phyloP scores from a whole-genome alignment of 2,329 filamentous ascomycete genomes.

The Macrophomina pseudophaseolina region DNA sequence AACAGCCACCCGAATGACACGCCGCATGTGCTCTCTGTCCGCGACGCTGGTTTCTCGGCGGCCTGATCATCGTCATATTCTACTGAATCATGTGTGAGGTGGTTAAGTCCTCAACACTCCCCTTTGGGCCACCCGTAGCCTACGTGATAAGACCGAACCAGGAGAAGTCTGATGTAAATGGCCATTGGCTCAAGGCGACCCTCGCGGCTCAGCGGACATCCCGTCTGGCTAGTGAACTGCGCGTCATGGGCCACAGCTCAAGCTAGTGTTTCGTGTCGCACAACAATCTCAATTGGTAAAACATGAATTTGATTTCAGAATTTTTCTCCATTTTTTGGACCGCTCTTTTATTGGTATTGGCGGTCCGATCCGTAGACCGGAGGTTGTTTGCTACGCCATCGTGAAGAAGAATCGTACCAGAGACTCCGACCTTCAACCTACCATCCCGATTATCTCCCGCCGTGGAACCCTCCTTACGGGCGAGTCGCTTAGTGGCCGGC shows the following conservation, averaged over 20 bases:
- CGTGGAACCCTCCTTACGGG: slow-evolving; percentile 8
- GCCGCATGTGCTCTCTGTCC: not conserved
- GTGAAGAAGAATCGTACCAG: slow-evolving; percentile 16
- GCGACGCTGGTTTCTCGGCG: not conserved
- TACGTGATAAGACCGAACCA: slow-evolving; percentile 9
- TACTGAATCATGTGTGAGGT: slow-evolving; percentile 7
- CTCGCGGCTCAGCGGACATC: not conserved
- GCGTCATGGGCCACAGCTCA: slow-evolving; percentile 7
- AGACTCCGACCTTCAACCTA: slow-evolving; percentile 24
- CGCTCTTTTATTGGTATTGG: slow-evolving; percentile 11
- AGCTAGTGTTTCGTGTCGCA: slow-evolving; percentile 13
- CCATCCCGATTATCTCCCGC: slow-evolving; percentile 9
- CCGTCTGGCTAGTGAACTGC: not conserved
- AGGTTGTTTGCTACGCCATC: slow-evolving; percentile 23
- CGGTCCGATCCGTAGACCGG: slow-evolving; percentile 25
- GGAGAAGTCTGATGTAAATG: slow-evolving; percentile 3
- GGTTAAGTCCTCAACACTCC: not conserved
- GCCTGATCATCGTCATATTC: slow-evolving; percentile 3
- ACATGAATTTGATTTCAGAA: slow-evolving; percentile 15
- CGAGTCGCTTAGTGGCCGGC: slow-evolving; percentile 54
- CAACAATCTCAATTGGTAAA: slow-evolving; percentile 19
- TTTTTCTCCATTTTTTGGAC: slow-evolving; percentile 26
- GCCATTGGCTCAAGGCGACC: not conserved
- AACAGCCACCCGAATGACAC: not conserved
- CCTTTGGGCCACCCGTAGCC: slow-evolving; percentile 1